Evolutionary conservation across 805 yeast species (phyloP), one percentile per base, ranked within the genome.

Genomic region (Cyberlindnera euphorbiiphila): DNA sequence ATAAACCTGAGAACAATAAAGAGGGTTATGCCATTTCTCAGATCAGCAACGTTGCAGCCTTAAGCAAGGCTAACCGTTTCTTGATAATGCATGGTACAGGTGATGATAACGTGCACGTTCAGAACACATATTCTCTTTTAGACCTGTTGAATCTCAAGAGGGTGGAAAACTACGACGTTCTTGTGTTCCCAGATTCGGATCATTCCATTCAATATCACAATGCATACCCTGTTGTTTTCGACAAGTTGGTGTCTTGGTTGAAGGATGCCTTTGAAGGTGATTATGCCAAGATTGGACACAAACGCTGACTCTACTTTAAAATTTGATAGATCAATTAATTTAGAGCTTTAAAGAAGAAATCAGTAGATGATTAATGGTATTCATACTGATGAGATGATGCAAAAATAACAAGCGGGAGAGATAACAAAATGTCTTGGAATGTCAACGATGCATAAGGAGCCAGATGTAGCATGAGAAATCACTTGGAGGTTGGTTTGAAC

Each of bases 31-130:
- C 59, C 10, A 54, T 60, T 9, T 70, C 87, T 2, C 71, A 78
- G 11, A 77, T 93, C 28, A 61, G 63, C 29, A 64, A 83, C 34
- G 72, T 73, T 18, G 70, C 71, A 2, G 71, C 69, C 7, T 70
- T 93, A 49, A 74, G 70, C 13, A 56, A 65, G 27, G 72, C 67
- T 4, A 68, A 71, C 31, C 69, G 98, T 51, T 88, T 93, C 56
- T 62, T 93, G 42, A 59, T 93, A 21, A 87, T 91, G 94, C 98
- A 93, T 56, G 98, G 98, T 2, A 81, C 97, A 0, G 96, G 96
- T 4, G 98, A 93, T 63, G 98, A 93, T 59, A 93, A 93, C 54
- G 98, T 93, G 31, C 98, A 93, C 61, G 74, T 91, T 57, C 98
- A 93, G 59, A 87, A 93, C 65, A 77, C 93, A 25, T 69, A 87